Percentiles rank a stretch among this genome's conserved stretches.
Evolutionary conservation across 2,329 filamentous ascomycete species (phyloP).

Genomic region (Dothistroma septosporum): DNA sequence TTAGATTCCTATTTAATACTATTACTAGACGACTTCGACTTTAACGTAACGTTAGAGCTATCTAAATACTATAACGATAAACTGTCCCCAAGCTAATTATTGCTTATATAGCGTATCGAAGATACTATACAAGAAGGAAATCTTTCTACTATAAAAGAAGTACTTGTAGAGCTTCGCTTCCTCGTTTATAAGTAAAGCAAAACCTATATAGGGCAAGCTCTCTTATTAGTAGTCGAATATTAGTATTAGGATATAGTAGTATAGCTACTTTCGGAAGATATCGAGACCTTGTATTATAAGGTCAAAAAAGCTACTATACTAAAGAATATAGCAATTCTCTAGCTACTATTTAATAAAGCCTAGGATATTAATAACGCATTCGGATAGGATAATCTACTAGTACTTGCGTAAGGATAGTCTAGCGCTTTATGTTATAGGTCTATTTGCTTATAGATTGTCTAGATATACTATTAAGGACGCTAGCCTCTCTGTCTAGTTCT

Average conservation of each 20-base stretch:
- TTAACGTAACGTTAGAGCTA: background rate
- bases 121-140: slow-evolving; percentile 1
- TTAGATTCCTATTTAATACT: background rate
- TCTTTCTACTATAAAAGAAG: slow-evolving; percentile 1
- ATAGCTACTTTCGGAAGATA: slow-evolving; percentile 4
- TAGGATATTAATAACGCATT: slow-evolving; percentile 10
- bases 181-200: background rate
- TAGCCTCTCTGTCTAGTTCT: slow-evolving; percentile 1
- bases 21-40: background rate
- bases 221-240: slow-evolving; percentile 7
- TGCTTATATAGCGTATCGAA: slow-evolving; percentile 1
- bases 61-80: background rate
- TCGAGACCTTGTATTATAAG: background rate
- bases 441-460: background rate
- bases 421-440: background rate
- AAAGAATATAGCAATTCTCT: slow-evolving; percentile 5
- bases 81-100: background rate
- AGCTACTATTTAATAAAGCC: slow-evolving; percentile 8
- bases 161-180: slow-evolving; percentile 6
- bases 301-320: slow-evolving; percentile 4
- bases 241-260: slow-evolving; percentile 4
- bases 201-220: slow-evolving; percentile 2
- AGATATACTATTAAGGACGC: slow-evolving; percentile 2
- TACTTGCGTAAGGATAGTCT: slow-evolving; percentile 7
- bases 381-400: slow-evolving; percentile 1